These are phyloP conservation scores for Ichthyophthirius multifiliis DNA, from an alignment of 169 alveolate species.

Conservation along the genomic window DNA sequence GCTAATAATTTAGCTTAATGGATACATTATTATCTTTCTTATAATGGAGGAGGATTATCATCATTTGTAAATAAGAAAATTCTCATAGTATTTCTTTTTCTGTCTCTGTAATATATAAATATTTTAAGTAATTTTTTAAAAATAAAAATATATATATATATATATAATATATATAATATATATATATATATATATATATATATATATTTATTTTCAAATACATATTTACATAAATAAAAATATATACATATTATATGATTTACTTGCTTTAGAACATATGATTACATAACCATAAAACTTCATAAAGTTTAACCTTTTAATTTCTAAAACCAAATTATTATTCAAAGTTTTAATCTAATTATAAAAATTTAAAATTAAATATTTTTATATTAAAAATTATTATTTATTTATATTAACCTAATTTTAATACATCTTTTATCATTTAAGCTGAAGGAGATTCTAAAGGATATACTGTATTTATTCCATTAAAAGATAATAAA, in stretches of 20 bases:
- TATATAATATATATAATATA: no score
- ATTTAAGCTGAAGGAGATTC: slow-evolving; percentile 68
- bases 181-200: no score
- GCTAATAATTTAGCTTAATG: slow-evolving; percentile 75
- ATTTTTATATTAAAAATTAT: background rate
- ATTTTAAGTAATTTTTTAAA: no score
- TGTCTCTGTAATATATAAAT: slow-evolving; percentile 40
- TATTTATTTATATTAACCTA: background rate
- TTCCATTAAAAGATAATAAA: slow-evolving; percentile 54
- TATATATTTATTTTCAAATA: no score
- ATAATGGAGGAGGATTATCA: slow-evolving; percentile 76
- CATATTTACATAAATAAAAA: background rate
- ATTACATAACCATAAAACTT: slow-evolving; percentile 81
- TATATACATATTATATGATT: background rate
- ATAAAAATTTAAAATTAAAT: background rate
- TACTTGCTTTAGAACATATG: slow-evolving; percentile 57
- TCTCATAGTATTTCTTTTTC: slow-evolving; percentile 63
- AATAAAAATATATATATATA: no score
- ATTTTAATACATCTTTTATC: slow-evolving; percentile 47
- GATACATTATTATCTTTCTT: slow-evolving; percentile 44
- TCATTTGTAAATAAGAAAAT: slow-evolving; percentile 85
- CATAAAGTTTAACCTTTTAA: slow-evolving; percentile 41
- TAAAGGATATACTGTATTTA: slow-evolving; percentile 51
- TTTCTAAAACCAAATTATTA: slow-evolving; percentile 34
- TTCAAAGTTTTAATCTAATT: slow-evolving; percentile 24